phyloP scores from a whole-genome alignment of 768 basidiomycete species.

The Leucocoprinus leucothites region DNA sequence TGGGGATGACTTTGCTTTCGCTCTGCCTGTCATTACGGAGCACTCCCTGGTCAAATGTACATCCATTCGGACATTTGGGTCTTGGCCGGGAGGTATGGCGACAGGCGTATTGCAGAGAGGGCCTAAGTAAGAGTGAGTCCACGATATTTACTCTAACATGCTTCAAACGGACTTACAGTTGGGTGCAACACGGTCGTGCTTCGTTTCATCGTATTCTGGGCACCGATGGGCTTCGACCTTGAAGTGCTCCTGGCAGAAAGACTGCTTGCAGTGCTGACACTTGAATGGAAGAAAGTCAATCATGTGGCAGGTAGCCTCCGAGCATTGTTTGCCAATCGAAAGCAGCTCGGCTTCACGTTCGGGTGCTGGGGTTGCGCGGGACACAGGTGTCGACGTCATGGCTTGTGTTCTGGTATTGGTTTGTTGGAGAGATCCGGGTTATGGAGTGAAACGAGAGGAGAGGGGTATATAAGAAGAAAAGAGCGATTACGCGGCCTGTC shows the following conservation, averaged over 20 bases:
- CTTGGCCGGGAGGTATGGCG: constrained; percentile 70
- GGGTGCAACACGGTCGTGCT: constrained; percentile 74
- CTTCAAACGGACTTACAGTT: constrained; percentile 46
- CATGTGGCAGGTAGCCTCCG: constrained; percentile 58
- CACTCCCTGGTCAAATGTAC: constrained; percentile 66
- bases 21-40: constrained; percentile 63
- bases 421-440: neutral
- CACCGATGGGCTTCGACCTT: constrained; percentile 66
- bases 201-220: constrained; percentile 64
- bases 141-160: constrained; percentile 6
- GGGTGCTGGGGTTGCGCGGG: constrained; percentile 18
- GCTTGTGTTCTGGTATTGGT: neutral
- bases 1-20: constrained; percentile 43
- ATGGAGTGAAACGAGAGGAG: neutral
- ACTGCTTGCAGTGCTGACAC: constrained; percentile 71
- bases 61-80: constrained; percentile 83
- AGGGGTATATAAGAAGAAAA: neutral
- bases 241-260: constrained; percentile 81
- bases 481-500: neutral
- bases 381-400: constrained; percentile 13
- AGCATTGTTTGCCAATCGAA: constrained; percentile 69
- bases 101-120: constrained; percentile 78
- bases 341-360: constrained; percentile 58
- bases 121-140: constrained; percentile 33
- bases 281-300: constrained; percentile 87